Evolutionary conservation across 2,329 filamentous ascomycete genomes (phyloP).

Genomic region (Fusarium sp.): DNA sequence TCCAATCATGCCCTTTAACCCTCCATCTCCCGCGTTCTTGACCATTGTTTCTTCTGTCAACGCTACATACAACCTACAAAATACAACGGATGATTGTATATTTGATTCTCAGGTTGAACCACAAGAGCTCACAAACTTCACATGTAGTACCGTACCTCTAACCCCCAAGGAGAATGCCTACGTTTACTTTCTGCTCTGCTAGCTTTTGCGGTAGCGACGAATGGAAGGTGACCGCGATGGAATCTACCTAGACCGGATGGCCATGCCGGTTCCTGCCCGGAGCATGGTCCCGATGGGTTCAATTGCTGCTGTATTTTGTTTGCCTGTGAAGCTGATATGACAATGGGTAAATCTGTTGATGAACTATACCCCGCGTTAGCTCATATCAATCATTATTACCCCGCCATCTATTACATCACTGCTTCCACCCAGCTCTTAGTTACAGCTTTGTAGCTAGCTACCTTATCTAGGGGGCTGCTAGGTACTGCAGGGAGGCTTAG

Average conservation of each 20-base stretch:
- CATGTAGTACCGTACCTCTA: no score
- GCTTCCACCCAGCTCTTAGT: slow-evolving; percentile 1
- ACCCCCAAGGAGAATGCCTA: background rate
- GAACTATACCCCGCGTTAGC: slow-evolving; percentile 20
- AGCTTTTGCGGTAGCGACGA: no score
- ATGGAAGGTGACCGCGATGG: slow-evolving; percentile 15
- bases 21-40: no score
- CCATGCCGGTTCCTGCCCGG: slow-evolving; percentile 26
- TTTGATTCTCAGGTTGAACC: background rate
- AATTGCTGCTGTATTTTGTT: background rate
- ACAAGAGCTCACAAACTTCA: background rate
- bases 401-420: slow-evolving; percentile 16
- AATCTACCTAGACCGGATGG: slow-evolving; percentile 5
- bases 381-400: slow-evolving; percentile 19
- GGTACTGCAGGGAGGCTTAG: background rate
- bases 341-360: slow-evolving; percentile 3
- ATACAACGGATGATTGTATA: slow-evolving; percentile 6
- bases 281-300: slow-evolving; percentile 7
- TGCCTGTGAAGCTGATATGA: background rate
- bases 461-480: no score
- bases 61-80: background rate
- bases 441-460: no score
- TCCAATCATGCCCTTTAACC: no score
- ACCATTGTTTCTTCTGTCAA: no score
- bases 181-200: slow-evolving; percentile 1